Percentiles rank a stretch among this genome's conserved stretches.
Conservation (phyloP, 345 rosid genomes). For the Chamaenerion angustifolium region DNA sequence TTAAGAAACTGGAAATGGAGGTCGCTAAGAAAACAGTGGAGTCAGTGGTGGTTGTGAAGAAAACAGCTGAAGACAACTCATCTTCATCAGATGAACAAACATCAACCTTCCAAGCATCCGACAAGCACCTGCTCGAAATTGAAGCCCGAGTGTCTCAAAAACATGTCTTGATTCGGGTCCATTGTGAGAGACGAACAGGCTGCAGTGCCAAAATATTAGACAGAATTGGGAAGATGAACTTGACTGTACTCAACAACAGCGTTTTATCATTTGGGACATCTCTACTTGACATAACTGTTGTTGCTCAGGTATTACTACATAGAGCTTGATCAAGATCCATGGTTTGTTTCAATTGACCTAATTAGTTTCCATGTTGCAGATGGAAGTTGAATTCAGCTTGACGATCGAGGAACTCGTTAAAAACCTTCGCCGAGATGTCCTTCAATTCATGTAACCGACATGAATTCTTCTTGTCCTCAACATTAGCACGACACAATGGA, state of each 20-base stretch:
- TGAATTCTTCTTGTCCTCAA: no score
- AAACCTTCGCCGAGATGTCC: constrained; percentile 3
- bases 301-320: constrained; percentile 36
- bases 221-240: constrained; percentile 36
- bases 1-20: constrained; percentile 40
- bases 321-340: no score
- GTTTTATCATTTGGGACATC: constrained; percentile 49
- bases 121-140: constrained; percentile 34
- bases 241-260: constrained; percentile 27
- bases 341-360: no score
- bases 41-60: constrained; percentile 40
- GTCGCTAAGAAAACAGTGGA: constrained; percentile 30
- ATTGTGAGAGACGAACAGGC: constrained; percentile 40
- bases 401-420: constrained; percentile 30
- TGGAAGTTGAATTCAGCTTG: constrained; percentile 24
- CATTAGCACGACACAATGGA: no score
- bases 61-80: constrained; percentile 21
- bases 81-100: constrained; percentile 18
- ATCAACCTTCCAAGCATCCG: constrained; percentile 11
- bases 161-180: constrained; percentile 52
- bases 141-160: constrained; percentile 48
- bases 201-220: constrained; percentile 22
- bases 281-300: constrained; percentile 45
- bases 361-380: constrained; percentile 26
- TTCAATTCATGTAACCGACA: no score